Evolutionary conservation across 73 alveolate genomes (phyloP).

Genomic region (Paramecium pentaurelia): DNA sequence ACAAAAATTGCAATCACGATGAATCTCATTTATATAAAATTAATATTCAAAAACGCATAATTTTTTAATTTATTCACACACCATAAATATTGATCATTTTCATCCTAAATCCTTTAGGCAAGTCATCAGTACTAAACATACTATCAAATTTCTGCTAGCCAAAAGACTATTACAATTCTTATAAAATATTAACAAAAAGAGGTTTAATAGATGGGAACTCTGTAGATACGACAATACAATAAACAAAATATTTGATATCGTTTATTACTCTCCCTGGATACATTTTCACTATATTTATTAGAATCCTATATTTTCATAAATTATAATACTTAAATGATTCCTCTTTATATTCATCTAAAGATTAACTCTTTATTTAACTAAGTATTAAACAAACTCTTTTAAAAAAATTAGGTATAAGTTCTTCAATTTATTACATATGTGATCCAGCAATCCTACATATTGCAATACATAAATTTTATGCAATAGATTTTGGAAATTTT

Average conservation of each 20-base stretch:
- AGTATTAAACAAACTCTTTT: neutral
- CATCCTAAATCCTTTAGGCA: conserved; percentile 18
- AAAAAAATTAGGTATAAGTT: neutral
- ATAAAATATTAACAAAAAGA: neutral
- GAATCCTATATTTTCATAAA: neutral
- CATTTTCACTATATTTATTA: neutral
- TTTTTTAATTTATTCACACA: neutral
- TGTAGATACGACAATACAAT: neutral
- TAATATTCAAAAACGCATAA: conserved; percentile 19
- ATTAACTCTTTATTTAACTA: neutral
- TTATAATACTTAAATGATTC: neutral
- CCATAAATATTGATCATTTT: neutral
- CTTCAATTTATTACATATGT: neutral
- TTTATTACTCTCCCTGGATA: neutral
- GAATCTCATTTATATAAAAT: conserved; percentile 1
- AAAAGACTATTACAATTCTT: neutral
- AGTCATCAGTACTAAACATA: neutral
- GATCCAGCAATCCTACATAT: neutral
- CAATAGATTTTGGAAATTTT: neutral
- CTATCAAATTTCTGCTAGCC: neutral
- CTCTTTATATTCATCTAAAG: conserved; percentile 11
- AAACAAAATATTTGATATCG: conserved; percentile 25
- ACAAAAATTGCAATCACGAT: neutral
- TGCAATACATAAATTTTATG: conserved; percentile 6
- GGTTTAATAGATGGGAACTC: neutral